Evolutionary conservation across 352 stramenopile genomes (phyloP).

Genomic region (Thalassiosira pacifica): DNA sequence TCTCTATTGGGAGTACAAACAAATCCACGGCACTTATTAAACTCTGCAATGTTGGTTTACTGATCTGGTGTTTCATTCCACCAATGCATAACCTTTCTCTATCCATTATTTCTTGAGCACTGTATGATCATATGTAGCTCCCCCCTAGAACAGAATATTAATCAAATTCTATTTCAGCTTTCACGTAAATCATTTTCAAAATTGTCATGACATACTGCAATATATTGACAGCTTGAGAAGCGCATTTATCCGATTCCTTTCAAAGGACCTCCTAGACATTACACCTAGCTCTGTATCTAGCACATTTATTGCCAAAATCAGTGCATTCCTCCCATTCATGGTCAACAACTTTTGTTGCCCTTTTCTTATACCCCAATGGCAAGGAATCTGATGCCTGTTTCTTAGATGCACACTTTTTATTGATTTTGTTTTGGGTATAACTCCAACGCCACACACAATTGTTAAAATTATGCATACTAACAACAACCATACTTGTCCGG

Average conservation of each 20-base stretch:
- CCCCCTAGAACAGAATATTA: neutral
- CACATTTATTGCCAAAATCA: neutral
- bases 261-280: neutral
- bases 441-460: too few species aligned
- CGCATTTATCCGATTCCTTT: neutral
- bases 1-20: conserved; percentile 5
- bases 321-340: neutral
- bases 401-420: too few species aligned
- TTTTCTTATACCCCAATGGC: neutral
- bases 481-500: too few species aligned
- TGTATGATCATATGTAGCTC: neutral
- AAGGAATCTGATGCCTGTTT: neutral
- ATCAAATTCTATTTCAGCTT: neutral
- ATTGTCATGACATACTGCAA: neutral
- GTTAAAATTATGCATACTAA: too few species aligned
- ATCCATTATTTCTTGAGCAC: neutral
- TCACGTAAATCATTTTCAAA: neutral
- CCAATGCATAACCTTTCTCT: neutral
- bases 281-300: neutral
- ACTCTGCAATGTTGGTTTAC: neutral
- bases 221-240: neutral
- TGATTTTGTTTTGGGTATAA: too few species aligned
- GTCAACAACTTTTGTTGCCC: neutral
- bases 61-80: conserved; percentile 1
- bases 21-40: neutral